A percentile compares a stretch with the other conserved stretches of the same genome.
phyloP scores from a whole-genome alignment of 2,329 filamentous ascomycete species.

The Fusarium sp. region DNA sequence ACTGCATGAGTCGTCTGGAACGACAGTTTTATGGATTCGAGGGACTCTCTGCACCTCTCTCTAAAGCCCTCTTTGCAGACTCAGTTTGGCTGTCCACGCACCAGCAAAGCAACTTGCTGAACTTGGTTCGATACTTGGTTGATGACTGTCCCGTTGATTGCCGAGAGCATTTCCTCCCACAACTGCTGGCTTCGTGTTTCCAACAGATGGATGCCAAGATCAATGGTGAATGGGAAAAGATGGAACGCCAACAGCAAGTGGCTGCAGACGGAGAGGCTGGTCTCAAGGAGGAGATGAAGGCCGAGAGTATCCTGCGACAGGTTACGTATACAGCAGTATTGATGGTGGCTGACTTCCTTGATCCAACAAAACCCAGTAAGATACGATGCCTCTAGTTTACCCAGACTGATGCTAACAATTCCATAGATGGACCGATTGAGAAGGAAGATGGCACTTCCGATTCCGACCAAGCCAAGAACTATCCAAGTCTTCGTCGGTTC shows the following conservation, averaged over 20 bases:
- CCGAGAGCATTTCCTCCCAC: conserved; percentile 83
- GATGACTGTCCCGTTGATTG: conserved; percentile 88
- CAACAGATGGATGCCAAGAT: conserved; percentile 89
- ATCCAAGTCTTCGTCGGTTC: conserved; percentile 79
- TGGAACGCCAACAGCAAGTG: conserved; percentile 71
- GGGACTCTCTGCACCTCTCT: conserved; percentile 84
- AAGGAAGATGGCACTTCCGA: conserved; percentile 39
- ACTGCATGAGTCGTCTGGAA: conserved; percentile 89
- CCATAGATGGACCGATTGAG: conserved; percentile 48
- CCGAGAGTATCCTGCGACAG: conserved; percentile 92
- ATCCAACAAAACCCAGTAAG: conserved; percentile 75
- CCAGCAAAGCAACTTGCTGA: conserved; percentile 92
- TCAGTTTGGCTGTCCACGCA: conserved; percentile 87
- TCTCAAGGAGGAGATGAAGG: conserved; percentile 96
- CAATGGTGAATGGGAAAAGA: conserved; percentile 83
- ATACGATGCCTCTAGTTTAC: conserved; percentile 42
- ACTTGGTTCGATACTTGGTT: conserved; percentile 87
- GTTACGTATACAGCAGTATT: conserved; percentile 92
- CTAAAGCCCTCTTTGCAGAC: conserved; percentile 85
- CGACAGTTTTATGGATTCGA: conserved; percentile 90
- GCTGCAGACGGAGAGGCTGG: conserved; percentile 77
- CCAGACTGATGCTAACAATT: conserved; percentile 25
- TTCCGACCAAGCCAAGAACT: conserved; percentile 52
- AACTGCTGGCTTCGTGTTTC: conserved; percentile 84
- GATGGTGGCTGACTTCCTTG: conserved; percentile 89